Base-by-base conservation (phyloP, 2,329 filamentous ascomycete species). In the Mycosphaerella sp. region DNA sequence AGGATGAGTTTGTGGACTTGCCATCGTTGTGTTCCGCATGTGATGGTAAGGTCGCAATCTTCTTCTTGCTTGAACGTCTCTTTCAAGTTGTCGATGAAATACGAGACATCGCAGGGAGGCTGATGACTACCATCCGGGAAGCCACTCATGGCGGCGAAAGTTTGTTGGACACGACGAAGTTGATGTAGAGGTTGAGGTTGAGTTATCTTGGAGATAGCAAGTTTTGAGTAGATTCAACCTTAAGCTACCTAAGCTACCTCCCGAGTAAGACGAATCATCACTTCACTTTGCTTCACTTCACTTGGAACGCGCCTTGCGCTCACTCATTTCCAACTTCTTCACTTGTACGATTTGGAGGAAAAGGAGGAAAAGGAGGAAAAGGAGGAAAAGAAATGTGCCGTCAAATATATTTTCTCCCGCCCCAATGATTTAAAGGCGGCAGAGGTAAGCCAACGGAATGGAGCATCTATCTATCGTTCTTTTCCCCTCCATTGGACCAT, bases 401-500 rank as follows among this genome's bases (percentile, higher is more conserved):
- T 72, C 71, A 59, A 59, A 70, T 67, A 66, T 69, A 73, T 75
- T 76, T 76, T 70, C 74, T 73, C 69, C 71, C 69, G 71, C 69
- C 70, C 71, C 73, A 70, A 56, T 61, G 59, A 56, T 58, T 31
- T 55, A 61, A 63, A 68, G 64, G 72, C 76, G 75, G 73, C 74
- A 74, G 81, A 78, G 78, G 78, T 82, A 83, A 82, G 79, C 76
- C 74, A 76, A 78, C 76, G 71, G 62, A 53, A 60, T 61, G n/a
- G 42, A 45, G 17, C 71, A 67, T 77, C 74, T 62, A 60, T 82
- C 81, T 84, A 64, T 80, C 81, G 80, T 80, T 77, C 80, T 79
- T 84, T 84, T 84, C 82, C 82, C 82, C 81, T 84, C 82, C 79
- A 78, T 70, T 73, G 74, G 78, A 76, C 75, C 61, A 70, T 71